Base-by-base conservation (phyloP, 2,329 filamentous ascomycete species). In the Didymella pomorum region DNA sequence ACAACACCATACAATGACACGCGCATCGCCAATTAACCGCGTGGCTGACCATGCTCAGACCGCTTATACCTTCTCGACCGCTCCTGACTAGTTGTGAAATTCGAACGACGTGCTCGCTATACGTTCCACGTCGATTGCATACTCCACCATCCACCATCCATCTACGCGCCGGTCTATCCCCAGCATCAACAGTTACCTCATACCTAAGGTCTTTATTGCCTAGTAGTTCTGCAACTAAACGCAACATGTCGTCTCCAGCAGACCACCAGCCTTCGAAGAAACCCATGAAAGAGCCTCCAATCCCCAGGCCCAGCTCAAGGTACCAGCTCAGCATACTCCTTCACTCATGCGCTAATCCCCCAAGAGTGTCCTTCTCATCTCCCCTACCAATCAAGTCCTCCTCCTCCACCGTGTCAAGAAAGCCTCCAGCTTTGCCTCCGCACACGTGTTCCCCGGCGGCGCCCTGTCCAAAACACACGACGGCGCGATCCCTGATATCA, bases 361-460 rank as follows among this genome's bases (percentile, higher is more conserved):
- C 58, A 35, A n/a, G 4, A 96, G 92, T 66, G 87, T 98, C 45
- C 81, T 98, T 31, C 84, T 98, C 14, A 82, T 99, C 46, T 97
- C 95, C 0, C 90, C 93, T 0, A 83, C 84, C 49, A 97, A 98
- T 75, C 88, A 97, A 75, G 87, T 98, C 45, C 84, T 99, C 0
- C 86, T 98, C 18, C 86, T 98, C 9, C 93, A 93, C 75, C 89
- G 95, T 62, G 92, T 96, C 2, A 84, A 89, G 64, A 92, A 89
- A 1, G 95, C 92, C 0, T 87, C 86, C 1, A 90, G 93, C 2
- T 98, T 97, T 71, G 86, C 94, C 4, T 94, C 92, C 0, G 95
- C 94, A 0, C 93, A 98, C 72, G 95, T 99, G 60, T 99, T 99
- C 67, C 94, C 95, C 0, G 95, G 95, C 31, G 95, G 95, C 6